Conservation (phyloP, 176 grass and related monocot species). For the Bolboschoenus planiculmis region DNA sequence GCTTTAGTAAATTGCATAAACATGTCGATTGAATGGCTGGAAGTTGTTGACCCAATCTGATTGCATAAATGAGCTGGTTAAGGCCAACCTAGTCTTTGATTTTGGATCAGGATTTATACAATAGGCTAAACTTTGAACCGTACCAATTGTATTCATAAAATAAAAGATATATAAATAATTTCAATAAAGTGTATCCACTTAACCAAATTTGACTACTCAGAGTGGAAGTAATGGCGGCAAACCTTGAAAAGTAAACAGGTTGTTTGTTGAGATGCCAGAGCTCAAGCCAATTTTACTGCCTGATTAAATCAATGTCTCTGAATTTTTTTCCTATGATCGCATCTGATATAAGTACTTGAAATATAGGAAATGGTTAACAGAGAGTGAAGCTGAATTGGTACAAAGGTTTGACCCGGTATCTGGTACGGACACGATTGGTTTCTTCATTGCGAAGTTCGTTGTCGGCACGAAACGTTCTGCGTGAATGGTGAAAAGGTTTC, state of each 20-base stretch:
- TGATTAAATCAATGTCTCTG: neutral
- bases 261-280: neutral
- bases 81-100: neutral
- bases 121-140: neutral
- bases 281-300: neutral
- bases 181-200: neutral
- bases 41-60: neutral
- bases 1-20: neutral
- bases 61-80: neutral
- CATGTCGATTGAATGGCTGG: neutral
- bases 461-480: conserved; percentile 38
- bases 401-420: conserved; percentile 94
- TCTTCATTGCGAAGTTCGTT: conserved; percentile 87
- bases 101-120: neutral
- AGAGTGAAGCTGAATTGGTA: conserved; percentile 72
- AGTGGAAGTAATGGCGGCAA: neutral
- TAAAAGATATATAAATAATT: neutral
- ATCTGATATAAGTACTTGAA: neutral
- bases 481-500: neutral
- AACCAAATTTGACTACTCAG: neutral
- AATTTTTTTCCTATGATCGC: neutral
- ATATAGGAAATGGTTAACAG: conserved; percentile 71
- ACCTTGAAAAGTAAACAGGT: neutral
- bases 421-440: conserved; percentile 81
- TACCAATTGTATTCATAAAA: neutral